Conservation (phyloP, 2,329 filamentous ascomycete genomes). For the Lasiodiplodia theobromae region DNA sequence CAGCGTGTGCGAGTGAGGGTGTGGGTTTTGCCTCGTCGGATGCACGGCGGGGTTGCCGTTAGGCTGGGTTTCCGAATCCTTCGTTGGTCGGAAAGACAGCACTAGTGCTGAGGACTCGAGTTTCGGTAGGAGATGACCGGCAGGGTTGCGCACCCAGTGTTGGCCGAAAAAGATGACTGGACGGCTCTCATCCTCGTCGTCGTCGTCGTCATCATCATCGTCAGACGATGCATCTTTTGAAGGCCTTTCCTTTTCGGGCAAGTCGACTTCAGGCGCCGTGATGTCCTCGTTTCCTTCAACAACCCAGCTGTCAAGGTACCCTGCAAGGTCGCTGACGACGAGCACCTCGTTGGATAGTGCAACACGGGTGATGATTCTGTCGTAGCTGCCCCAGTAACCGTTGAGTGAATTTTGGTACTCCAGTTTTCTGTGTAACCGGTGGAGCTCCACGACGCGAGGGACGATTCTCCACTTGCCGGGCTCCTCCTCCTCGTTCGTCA, state of each 20-base stretch:
- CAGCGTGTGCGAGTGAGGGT: slow-evolving; percentile 64
- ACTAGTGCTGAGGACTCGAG: slow-evolving; percentile 55
- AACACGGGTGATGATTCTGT: slow-evolving; percentile 74
- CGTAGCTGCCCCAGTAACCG: slow-evolving; percentile 76
- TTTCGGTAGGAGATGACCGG: slow-evolving; percentile 58
- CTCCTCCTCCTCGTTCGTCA: slow-evolving; percentile 51
- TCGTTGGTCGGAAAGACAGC: slow-evolving; percentile 54
- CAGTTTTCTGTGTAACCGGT: slow-evolving; percentile 44
- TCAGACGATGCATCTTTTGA: slow-evolving; percentile 31
- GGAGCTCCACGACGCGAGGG: slow-evolving; percentile 47
- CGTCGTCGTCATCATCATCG: slow-evolving; percentile 50
- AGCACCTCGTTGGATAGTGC: slow-evolving; percentile 81
- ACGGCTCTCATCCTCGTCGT: slow-evolving; percentile 59
- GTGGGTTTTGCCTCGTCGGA: slow-evolving; percentile 58
- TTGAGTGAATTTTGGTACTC: slow-evolving; percentile 53
- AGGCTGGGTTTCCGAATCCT: slow-evolving; percentile 35
- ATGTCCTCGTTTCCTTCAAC: slow-evolving; percentile 65
- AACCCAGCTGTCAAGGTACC: slow-evolving; percentile 87
- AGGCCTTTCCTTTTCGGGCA: slow-evolving; percentile 34
- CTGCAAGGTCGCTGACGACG: slow-evolving; percentile 80
- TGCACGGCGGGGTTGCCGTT: slow-evolving; percentile 59
- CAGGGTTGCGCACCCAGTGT: slow-evolving; percentile 78
- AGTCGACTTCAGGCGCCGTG: slow-evolving; percentile 51
- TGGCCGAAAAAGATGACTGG: slow-evolving; percentile 63
- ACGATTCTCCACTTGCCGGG: slow-evolving; percentile 48